phyloP scores from a whole-genome alignment of 345 rosid genomes.

The Bruguiera gymnorhiza region DNA sequence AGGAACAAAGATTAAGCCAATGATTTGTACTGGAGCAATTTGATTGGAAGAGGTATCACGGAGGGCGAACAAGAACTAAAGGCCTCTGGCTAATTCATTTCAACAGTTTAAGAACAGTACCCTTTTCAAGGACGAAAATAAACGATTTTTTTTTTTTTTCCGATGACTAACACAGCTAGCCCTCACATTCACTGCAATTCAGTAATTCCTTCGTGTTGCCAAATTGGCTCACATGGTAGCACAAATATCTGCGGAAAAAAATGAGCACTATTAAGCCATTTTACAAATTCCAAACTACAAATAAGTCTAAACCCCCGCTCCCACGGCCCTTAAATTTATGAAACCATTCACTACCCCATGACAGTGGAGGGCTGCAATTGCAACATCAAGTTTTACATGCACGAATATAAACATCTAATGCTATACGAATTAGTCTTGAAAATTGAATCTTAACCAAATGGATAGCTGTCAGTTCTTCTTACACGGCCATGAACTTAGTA shows the following conservation, averaged over 20 bases:
- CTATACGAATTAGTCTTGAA: too few relatives aligned
- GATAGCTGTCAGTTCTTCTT: too few relatives aligned
- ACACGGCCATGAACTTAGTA: too few relatives aligned
- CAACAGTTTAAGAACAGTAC: too few relatives aligned
- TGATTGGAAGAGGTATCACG: neutral
- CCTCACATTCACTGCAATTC: neutral
- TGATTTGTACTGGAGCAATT: neutral
- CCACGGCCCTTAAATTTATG: too few relatives aligned
- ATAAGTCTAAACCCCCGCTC: neutral
- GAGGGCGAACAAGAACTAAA: neutral
- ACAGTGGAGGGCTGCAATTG: too few relatives aligned
- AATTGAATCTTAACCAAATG: too few relatives aligned
- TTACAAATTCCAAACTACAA: neutral
- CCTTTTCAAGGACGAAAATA: neutral
- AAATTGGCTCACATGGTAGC: constrained; percentile 8
- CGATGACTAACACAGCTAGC: constrained; percentile 2
- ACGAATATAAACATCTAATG: too few relatives aligned
- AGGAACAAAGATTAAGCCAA: neutral
- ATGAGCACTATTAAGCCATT: neutral
- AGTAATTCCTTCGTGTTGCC: neutral
- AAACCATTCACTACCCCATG: too few relatives aligned
- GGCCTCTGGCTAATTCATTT: too few relatives aligned
- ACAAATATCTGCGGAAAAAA: constrained; percentile 2
- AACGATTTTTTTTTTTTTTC: too few relatives aligned
- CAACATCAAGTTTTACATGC: too few relatives aligned